These are phyloP conservation scores for Microbotryum scabiosae DNA, from an alignment of 1,284 basidiomycete genomes.

Conservation along the genomic window DNA sequence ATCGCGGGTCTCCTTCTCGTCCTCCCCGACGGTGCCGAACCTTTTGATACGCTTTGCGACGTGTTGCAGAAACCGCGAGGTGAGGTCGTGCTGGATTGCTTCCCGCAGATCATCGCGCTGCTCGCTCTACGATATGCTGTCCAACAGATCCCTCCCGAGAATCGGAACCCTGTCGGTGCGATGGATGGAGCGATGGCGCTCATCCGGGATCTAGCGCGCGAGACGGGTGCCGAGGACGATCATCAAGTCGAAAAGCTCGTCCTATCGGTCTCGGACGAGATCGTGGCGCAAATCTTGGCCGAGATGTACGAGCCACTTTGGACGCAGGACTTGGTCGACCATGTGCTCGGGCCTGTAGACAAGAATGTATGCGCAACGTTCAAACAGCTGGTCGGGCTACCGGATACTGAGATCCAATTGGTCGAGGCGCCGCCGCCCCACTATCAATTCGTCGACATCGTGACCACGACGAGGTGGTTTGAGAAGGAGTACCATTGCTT, in stretches of 20 bases:
- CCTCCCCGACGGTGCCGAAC: neutral
- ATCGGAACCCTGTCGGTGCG: slow-evolving; percentile 37
- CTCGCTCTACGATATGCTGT: slow-evolving; percentile 25
- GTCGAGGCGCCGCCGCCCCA: slow-evolving; percentile 15
- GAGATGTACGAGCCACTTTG: slow-evolving; percentile 21
- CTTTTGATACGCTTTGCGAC: slow-evolving; percentile 14
- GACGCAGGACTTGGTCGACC: neutral
- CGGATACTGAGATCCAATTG: neutral
- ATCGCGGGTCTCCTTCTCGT: slow-evolving; percentile 21
- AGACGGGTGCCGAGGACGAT: slow-evolving; percentile 11
- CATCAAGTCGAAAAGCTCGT: slow-evolving; percentile 17
- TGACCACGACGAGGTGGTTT: slow-evolving; percentile 41
- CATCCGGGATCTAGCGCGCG: neutral
- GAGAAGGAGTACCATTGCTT: slow-evolving; percentile 5
- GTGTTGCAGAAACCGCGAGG: slow-evolving; percentile 34
- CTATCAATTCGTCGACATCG: slow-evolving; percentile 39
- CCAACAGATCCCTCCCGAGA: neutral
- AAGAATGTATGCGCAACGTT: slow-evolving; percentile 5
- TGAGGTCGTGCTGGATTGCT: slow-evolving; percentile 56
- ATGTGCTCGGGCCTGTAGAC: neutral
- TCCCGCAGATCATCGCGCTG: slow-evolving; percentile 60
- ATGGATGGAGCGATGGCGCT: neutral
- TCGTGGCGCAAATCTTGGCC: slow-evolving; percentile 29
- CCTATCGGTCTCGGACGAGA: slow-evolving; percentile 23
- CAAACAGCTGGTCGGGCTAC: neutral